Evolutionary conservation across 2,329 filamentous ascomycete species (phyloP).

Genomic region (Annulohypoxylon truncatum): DNA sequence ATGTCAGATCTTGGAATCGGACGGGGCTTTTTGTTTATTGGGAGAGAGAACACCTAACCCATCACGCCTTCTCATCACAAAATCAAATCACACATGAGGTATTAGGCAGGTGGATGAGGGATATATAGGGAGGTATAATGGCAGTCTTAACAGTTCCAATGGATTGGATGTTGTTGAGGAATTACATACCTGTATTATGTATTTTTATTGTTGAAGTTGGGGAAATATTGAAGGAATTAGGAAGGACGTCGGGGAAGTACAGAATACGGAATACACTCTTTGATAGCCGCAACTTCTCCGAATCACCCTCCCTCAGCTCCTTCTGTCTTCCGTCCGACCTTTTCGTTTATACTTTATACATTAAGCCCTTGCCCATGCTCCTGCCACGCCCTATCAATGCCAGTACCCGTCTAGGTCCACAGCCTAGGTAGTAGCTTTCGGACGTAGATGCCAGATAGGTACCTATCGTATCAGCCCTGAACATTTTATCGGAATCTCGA

Average conservation of each 20-base stretch:
- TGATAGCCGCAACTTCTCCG: conserved; percentile 17
- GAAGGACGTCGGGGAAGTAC: conserved; percentile 18
- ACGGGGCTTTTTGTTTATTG: conserved; percentile 5
- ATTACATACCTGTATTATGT: conserved; percentile 42
- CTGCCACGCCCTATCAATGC: conserved; percentile 22
- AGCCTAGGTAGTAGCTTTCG: no score
- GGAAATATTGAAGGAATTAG: conserved; percentile 22
- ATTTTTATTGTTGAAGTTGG: conserved; percentile 32
- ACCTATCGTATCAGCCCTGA: conserved; percentile 30
- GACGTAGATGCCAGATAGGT: conserved; percentile 6
- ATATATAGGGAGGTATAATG: conserved; percentile 20
- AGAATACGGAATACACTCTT: conserved; percentile 5
- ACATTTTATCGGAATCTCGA: conserved; percentile 11
- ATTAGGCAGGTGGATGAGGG: conserved; percentile 23
- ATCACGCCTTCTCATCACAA: conserved; percentile 18
- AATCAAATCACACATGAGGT: conserved; percentile 11
- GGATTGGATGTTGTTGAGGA: conserved; percentile 22
- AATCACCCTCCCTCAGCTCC: conserved; percentile 8
- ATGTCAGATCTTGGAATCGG: not conserved
- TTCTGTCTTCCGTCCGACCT: conserved; percentile 1
- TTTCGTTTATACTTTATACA: conserved; percentile 1
- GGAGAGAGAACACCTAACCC: conserved; percentile 4
- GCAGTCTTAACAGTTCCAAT: conserved; percentile 12
- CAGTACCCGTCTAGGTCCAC: conserved; percentile 17
- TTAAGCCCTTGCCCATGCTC: conserved; percentile 29